Evolutionary conservation across 805 yeast genomes (phyloP).

Genomic region (Pichia sporocuriosa): DNA sequence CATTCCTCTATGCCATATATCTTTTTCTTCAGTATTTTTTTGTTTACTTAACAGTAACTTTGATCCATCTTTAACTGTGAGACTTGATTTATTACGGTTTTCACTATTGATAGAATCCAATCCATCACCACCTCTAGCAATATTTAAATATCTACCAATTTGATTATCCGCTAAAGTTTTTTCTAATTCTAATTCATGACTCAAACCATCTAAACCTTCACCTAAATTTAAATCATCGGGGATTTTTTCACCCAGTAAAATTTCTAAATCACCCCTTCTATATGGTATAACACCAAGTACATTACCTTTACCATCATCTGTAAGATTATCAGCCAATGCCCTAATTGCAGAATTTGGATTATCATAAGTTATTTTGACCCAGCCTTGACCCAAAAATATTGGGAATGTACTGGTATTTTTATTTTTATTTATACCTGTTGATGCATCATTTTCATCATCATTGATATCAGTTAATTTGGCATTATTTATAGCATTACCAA

Average conservation of each 20-base stretch:
- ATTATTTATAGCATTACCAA: slow-evolving; percentile 1
- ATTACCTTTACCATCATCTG: slow-evolving; percentile 49
- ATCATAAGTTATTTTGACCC: slow-evolving; percentile 87
- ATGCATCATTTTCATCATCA: not conserved
- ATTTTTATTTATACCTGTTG: not conserved
- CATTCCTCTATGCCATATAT: slow-evolving; percentile 6
- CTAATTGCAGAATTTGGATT: slow-evolving; percentile 69
- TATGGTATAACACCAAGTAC: slow-evolving; percentile 64
- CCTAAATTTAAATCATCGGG: slow-evolving; percentile 12
- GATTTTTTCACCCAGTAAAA: slow-evolving; percentile 4
- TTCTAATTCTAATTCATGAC: slow-evolving; percentile 5
- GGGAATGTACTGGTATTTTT: slow-evolving; percentile 35
- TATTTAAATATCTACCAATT: slow-evolving; percentile 7
- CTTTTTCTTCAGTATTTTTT: not conserved
- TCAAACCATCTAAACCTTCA: slow-evolving; percentile 12
- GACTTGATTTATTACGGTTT: not conserved
- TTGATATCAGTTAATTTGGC: not conserved
- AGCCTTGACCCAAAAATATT: slow-evolving; percentile 75
- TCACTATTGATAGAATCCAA: not conserved
- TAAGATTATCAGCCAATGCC: slow-evolving; percentile 73
- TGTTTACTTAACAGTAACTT: slow-evolving; percentile 7
- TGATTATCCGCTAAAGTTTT: slow-evolving; percentile 8
- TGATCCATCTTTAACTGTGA: slow-evolving; percentile 11
- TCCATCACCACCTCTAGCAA: not conserved
- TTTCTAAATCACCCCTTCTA: slow-evolving; percentile 35